Base-by-base conservation (phyloP, 2,329 filamentous ascomycete genomes). In the Scorias spongiosa region DNA sequence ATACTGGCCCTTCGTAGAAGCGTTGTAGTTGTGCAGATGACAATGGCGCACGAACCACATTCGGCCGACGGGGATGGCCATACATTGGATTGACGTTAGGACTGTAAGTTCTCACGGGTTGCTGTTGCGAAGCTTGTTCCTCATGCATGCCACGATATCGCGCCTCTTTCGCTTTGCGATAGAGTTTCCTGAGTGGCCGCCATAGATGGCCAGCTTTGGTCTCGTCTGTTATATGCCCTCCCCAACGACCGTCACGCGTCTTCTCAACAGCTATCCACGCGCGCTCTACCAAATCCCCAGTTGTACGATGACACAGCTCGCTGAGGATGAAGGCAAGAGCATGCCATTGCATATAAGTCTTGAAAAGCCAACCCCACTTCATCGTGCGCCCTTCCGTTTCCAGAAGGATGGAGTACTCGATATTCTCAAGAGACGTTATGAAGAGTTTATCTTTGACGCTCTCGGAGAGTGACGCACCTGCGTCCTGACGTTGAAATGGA, bases 401-500 rank as follows among this genome's bases (percentile, higher is more conserved):
- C 11, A 87, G 64, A 1, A 82, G 67, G 41, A 79, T 67, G 14
- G 75, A 75, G 56, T 83, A 78, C 58, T 88, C 83, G 40, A 86
- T 72, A 20, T 87, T 77, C 54, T 88, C 82, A 20, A 88, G 71
- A 2, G 81, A 78, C 0, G 80, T 81, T 18, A 80, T 64, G 57
- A 86, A 84, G 1, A 88, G 67, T 45, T 78, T 78, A 48, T 85
- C 75, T 45, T 77, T 75, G 8, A 76, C 75, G 40, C 79, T 78
- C 41, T 74, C 69, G 0, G 76, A 72, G 7, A 82, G 66, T 20
- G 68, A 69, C 8, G 67, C 61, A n/a, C 69, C 70, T 9, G 71
- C 68, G 20, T 76, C 72, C 29, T 71, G 70, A 42, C 78, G 74
- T 29, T 82, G 76, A 54, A 81, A 71, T 0, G 83, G 82, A 52